A percentile compares a stretch with the other conserved stretches of the same genome.
Evolutionary conservation across 75 land plant species (phyloP).

Genomic region (Pinus taeda): DNA sequence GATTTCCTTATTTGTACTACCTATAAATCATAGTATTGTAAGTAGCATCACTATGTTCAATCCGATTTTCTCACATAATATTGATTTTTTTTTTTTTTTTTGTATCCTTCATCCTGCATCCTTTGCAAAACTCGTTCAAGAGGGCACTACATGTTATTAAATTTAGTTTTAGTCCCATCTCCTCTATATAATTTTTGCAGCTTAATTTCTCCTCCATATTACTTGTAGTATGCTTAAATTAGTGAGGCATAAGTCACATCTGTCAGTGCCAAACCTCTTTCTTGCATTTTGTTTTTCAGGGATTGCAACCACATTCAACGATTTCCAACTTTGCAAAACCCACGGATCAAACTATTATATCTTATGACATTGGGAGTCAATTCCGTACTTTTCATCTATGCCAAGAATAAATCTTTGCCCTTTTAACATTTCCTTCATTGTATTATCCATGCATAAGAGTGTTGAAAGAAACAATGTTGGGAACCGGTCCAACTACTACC

Average conservation of each 20-base stretch:
- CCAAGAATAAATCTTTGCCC: constrained; percentile 28
- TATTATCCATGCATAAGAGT: constrained; percentile 44
- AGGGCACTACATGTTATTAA: constrained; percentile 60
- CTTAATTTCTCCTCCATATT: constrained; percentile 45
- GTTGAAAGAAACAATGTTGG: constrained; percentile 47
- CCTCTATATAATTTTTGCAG: constrained; percentile 52
- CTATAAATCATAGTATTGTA: constrained; percentile 67
- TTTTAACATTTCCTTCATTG: constrained; percentile 28
- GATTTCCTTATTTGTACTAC: constrained; percentile 47
- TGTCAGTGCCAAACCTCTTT: constrained; percentile 42
- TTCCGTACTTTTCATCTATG: constrained; percentile 34
- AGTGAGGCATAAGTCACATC: constrained; percentile 58
- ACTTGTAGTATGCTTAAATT: constrained; percentile 38
- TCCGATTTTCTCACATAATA: constrained; percentile 31
- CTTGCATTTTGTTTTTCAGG: constrained; percentile 47
- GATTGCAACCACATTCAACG: constrained; percentile 6
- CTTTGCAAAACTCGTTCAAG: constrained; percentile 43
- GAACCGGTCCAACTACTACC: constrained; percentile 29
- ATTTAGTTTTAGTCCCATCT: constrained; percentile 56
- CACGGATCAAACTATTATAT: constrained; percentile 42
- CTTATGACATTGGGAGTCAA: constrained; percentile 35
- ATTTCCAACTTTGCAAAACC: constrained; percentile 35
- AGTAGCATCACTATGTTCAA: constrained; percentile 60
- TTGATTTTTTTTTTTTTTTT: no score
- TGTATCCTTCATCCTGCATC: constrained; percentile 56